Evolutionary conservation across 2,329 filamentous ascomycete genomes (phyloP).

Genomic region (Triangularia setosa): DNA sequence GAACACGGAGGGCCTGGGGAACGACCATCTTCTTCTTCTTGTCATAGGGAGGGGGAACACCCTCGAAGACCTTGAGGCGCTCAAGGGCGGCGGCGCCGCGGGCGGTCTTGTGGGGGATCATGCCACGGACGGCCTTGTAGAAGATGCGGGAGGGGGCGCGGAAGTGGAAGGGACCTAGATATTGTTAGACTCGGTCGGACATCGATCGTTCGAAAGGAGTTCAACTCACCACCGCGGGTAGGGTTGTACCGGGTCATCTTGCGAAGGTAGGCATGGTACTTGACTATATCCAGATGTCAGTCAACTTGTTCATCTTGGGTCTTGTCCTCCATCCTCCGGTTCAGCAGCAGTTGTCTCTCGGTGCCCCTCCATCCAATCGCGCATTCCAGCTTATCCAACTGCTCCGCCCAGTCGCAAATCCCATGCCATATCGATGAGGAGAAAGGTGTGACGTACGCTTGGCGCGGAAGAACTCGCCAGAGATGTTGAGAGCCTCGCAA

Average conservation of each 20-base stretch:
- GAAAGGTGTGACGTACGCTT: conserved; percentile 78
- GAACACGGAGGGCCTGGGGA: conserved; percentile 93
- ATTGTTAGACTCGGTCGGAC: conserved; percentile 45
- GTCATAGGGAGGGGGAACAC: conserved; percentile 97
- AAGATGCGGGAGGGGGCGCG: conserved; percentile 98
- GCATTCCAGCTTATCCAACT: neutral
- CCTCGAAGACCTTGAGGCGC: conserved; percentile 99
- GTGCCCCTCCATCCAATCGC: conserved; percentile 1
- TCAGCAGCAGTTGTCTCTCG: neutral
- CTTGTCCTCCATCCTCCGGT: neutral
- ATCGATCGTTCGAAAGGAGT: conserved; percentile 25
- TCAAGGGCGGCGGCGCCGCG: conserved; percentile 94
- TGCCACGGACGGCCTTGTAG: conserved; percentile 99
- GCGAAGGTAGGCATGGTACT: conserved; percentile 99
- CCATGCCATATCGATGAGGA: conserved; percentile 7
- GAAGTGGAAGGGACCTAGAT: conserved; percentile 96
- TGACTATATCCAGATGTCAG: conserved; percentile 70
- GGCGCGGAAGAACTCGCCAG: conserved; percentile 99
- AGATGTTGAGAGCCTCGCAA: conserved; percentile 99
- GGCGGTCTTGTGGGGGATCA: conserved; percentile 99
- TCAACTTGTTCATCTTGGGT: conserved; percentile 10
- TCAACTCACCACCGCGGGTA: conserved; percentile 83
- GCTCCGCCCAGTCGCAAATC: neutral
- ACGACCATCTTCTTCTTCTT: conserved; percentile 99
- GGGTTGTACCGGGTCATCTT: conserved; percentile 99